Evolutionary conservation across 23 red algal genomes (phyloP), one percentile per base, ranked within the genome.

Genomic region (Gracilaria domingensis): DNA sequence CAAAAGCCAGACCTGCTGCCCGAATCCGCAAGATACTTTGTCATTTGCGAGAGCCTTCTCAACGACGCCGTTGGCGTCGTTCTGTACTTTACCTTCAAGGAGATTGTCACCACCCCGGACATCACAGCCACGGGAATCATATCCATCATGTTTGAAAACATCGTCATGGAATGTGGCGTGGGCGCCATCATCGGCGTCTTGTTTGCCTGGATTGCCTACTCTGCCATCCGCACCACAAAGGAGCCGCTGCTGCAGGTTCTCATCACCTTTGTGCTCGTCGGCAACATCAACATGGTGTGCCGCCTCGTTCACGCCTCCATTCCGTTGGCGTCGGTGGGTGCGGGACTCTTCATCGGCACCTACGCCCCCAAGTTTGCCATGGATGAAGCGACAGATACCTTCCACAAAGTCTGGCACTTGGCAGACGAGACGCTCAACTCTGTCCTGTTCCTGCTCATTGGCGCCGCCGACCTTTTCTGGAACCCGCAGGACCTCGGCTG

Each of bases 31-130:
- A 86, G 86, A 17, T 99, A 95, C 79, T 94, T 96, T 88, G 93
- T 99, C 28, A 67, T 95, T 21, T 87, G 97, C 60, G 97, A 99
- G 82, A 90, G 93, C 33, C 85, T 99, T 12, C 95, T 99, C 87
- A 99, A 99, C 92, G 97, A 99, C 64, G 97, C 97, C 32, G 80
- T 99, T 25, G 92, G 94, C 49, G 94, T 99, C 29, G 94, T 99
- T n/a, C 79, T 99, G 64, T 98, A 94, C 87, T 51, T 80, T 28
- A 82, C 42, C 21, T 61, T 98, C 21, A 40, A 80, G n/a, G 75
- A 94, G 60, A 93, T 92, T 40, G 78, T 93, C 45, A 34, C 54
- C 14, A 67, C 84, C 33, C 84, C 84, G 24, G 82, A 95, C 47
- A 87, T 83, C 62, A 24, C 49, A 50, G 23, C 29, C 38, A 34